These are phyloP conservation scores for Boechera divaricarpa DNA, from an alignment of 345 rosid species.

Conservation along the genomic window DNA sequence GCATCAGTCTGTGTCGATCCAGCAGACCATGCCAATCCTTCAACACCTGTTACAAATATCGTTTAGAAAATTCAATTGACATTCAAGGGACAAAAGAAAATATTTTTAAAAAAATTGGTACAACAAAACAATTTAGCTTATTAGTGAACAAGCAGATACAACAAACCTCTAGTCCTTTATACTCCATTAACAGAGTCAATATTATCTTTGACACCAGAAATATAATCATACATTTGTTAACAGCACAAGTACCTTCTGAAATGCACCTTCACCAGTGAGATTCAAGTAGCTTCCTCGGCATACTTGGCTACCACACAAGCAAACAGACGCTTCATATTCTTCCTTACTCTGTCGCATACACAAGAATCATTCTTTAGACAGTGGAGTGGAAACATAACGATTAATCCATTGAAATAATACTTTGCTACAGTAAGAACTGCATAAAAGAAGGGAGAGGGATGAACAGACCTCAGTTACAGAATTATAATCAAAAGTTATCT, in stretches of 20 bases:
- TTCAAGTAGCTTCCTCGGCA: constrained; percentile 99
- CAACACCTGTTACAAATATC: constrained; percentile 63
- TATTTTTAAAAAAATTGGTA: not conserved
- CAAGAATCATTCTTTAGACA: constrained; percentile 36
- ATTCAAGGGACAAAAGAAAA: constrained; percentile 10
- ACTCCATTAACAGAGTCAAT: constrained; percentile 7
- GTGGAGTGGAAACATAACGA: constrained; percentile 31
- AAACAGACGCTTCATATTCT: constrained; percentile 99
- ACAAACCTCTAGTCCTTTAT: not conserved
- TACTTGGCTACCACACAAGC: constrained; percentile 99
- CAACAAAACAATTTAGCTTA: constrained; percentile 26
- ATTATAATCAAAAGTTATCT: constrained; percentile 97
- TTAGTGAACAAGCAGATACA: constrained; percentile 21
- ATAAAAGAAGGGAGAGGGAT: constrained; percentile 10
- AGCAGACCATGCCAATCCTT: constrained; percentile 91
- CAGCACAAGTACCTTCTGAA: constrained; percentile 69
- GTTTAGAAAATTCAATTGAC: constrained; percentile 1
- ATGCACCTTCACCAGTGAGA: constrained; percentile 99
- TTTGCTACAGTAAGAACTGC: constrained; percentile 9
- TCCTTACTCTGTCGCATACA: constrained; percentile 84
- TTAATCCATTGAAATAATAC: constrained; percentile 22
- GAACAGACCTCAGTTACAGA: constrained; percentile 93
- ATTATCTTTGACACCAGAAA: constrained; percentile 32
- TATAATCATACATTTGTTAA: constrained; percentile 20
- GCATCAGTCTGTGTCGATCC: constrained; percentile 84